Conservation (phyloP, 2,329 filamentous ascomycete genomes). For the Xylaria sp. region DNA sequence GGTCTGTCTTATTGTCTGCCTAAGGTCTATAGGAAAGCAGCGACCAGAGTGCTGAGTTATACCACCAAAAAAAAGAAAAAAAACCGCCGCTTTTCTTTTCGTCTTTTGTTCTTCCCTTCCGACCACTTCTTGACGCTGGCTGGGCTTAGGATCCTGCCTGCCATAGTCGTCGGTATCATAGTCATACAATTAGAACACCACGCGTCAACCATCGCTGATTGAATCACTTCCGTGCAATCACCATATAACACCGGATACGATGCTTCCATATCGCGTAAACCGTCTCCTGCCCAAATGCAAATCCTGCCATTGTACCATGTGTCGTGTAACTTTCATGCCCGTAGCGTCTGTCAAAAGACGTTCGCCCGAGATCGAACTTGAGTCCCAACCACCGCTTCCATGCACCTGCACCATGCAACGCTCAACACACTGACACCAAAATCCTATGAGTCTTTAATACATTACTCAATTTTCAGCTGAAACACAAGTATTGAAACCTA, state of each 20-base stretch:
- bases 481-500: conserved; percentile 42
- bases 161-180: conserved; percentile 28
- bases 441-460: conserved; percentile 44
- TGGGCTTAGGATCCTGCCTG: conserved; percentile 13
- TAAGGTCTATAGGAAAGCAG: conserved; percentile 36
- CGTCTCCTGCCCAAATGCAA: conserved; percentile 38
- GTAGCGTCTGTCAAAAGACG: conserved; percentile 20
- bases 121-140: conserved; percentile 1
- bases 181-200: conserved; percentile 34
- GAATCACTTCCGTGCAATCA: conserved; percentile 27
- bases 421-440: conserved; percentile 39
- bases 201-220: conserved; percentile 19
- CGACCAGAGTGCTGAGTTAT: conserved; percentile 42
- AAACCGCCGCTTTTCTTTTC: conserved; percentile 37
- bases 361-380: conserved; percentile 30
- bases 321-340: conserved; percentile 27
- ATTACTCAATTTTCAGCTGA: conserved; percentile 44
- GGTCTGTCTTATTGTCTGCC: conserved; percentile 46
- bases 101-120: conserved; percentile 16
- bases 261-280: conserved; percentile 43
- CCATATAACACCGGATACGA: conserved; percentile 41
- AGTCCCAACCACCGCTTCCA: conserved; percentile 36
- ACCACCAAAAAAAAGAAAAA: conserved; percentile 42
- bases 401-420: conserved; percentile 35
- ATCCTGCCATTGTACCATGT: conserved; percentile 34